A percentile compares a stretch with the other conserved stretches of the same genome.
These are phyloP conservation scores for Lunularia cruciata DNA, from an alignment of 225 moss, liverwort and hornwort species.

Conservation along the genomic window DNA sequence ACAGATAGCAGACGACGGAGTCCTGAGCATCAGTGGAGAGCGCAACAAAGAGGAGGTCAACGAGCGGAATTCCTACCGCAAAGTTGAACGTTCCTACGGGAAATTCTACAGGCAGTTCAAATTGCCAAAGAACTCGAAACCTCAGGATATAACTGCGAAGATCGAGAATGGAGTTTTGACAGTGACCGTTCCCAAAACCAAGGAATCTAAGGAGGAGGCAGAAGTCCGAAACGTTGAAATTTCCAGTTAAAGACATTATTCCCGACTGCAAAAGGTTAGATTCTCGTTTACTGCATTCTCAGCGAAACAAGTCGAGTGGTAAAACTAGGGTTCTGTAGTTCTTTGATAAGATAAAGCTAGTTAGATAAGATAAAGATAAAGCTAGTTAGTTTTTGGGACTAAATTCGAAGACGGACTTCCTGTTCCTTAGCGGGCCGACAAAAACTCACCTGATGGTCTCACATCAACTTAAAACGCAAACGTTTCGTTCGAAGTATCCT, in stretches of 20 bases:
- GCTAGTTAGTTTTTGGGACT: no score
- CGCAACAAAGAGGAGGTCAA: conserved; percentile 19
- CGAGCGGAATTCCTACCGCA: conserved; percentile 8
- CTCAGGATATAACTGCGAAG: conserved; percentile 50
- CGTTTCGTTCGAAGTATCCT: no score
- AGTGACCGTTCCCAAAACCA: conserved; percentile 48
- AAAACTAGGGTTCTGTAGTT: no score
- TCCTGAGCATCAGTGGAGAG: conserved; percentile 29
- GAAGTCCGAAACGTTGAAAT: conserved; percentile 20
- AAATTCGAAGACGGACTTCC: no score
- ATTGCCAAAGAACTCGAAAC: conserved; percentile 46
- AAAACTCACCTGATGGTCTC: no score
- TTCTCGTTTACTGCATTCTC: no score
- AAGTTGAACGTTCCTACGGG: conserved; percentile 24
- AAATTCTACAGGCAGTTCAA: conserved; percentile 40
- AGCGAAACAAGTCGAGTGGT: no score
- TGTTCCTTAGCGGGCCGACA: no score
- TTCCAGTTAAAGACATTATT: not conserved
- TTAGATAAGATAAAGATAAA: no score
- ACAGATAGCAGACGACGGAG: conserved; percentile 22
- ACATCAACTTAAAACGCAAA: no score
- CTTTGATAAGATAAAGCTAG: no score
- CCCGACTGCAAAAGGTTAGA: no score
- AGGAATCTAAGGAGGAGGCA: not conserved
- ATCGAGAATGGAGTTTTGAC: conserved; percentile 48